A percentile compares a stretch with the other conserved stretches of the same genome.
Evolutionary conservation across 768 basidiomycete species (phyloP).

Genomic region (Glaciozyma antarctica): DNA sequence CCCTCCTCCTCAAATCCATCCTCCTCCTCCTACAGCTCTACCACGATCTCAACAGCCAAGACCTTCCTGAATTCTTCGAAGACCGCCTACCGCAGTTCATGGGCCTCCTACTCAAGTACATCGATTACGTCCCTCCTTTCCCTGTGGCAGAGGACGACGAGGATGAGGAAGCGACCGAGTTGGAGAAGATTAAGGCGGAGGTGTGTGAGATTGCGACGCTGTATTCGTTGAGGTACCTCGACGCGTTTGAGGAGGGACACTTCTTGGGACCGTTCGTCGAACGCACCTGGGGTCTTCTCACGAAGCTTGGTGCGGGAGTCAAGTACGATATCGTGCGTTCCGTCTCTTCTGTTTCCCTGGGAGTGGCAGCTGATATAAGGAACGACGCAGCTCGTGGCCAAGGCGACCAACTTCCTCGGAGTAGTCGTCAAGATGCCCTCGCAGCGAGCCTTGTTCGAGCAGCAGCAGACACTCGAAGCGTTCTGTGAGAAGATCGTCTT

Average conservation of each 20-base stretch:
- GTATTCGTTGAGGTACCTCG: conserved; percentile 40
- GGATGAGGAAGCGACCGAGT: conserved; percentile 68
- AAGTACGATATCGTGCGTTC: conserved; percentile 35
- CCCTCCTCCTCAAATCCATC: conserved; percentile 59
- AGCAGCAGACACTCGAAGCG: conserved; percentile 65
- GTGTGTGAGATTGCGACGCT: conserved; percentile 89
- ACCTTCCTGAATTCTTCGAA: conserved; percentile 87
- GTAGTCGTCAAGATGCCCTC: conserved; percentile 81
- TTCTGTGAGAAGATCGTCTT: conserved; percentile 84
- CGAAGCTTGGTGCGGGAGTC: conserved; percentile 27
- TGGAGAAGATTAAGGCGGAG: conserved; percentile 78
- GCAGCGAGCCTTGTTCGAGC: conserved; percentile 65
- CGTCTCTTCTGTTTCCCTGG: background rate
- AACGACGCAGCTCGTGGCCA: conserved; percentile 58
- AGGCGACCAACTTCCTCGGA: conserved; percentile 81
- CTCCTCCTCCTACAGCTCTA: conserved; percentile 74
- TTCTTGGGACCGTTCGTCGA: conserved; percentile 54
- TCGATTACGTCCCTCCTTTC: conserved; percentile 67
- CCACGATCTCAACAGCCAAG: conserved; percentile 89
- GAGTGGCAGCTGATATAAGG: background rate
- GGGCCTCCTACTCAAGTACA: conserved; percentile 67
- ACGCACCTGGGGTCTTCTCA: conserved; percentile 77
- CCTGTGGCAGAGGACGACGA: conserved; percentile 49
- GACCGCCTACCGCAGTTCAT: conserved; percentile 79
- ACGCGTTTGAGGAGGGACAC: conserved; percentile 40